Evolutionary conservation across 2,329 filamentous ascomycete species (phyloP).

Genomic region (Elsinoe arachidis): DNA sequence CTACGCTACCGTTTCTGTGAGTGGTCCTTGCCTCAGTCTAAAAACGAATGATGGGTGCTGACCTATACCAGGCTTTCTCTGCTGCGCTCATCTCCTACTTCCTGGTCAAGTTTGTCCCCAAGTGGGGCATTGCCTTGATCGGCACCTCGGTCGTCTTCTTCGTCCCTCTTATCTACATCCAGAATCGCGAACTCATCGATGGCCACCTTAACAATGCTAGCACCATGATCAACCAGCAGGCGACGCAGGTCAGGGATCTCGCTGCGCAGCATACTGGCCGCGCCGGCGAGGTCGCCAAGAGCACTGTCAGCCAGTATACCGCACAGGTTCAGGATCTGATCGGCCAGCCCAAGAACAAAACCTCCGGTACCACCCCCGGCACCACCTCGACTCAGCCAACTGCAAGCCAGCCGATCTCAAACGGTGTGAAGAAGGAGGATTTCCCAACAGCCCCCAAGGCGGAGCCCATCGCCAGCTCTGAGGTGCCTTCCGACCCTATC

Average conservation of each 20-base stretch:
- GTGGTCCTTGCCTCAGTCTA: constrained; percentile 21
- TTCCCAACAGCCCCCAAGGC: constrained; percentile 19
- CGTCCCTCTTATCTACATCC: constrained; percentile 54
- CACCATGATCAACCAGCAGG: constrained; percentile 48
- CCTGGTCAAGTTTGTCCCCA: constrained; percentile 57
- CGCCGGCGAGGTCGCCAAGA: constrained; percentile 49
- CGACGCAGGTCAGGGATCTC: constrained; percentile 51
- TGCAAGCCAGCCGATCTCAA: constrained; percentile 16
- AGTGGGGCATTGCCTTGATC: constrained; percentile 55
- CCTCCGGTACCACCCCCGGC: constrained; percentile 26
- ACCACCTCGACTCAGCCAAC: constrained; percentile 16
- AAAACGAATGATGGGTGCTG: constrained; percentile 16
- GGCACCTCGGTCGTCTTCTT: constrained; percentile 49
- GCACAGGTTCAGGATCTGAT: constrained; percentile 52
- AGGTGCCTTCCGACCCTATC: not conserved
- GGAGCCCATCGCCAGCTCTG: not conserved
- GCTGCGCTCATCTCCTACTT: constrained; percentile 53
- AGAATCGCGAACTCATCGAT: constrained; percentile 57
- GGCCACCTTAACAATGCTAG: constrained; percentile 48
- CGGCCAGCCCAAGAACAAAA: constrained; percentile 30
- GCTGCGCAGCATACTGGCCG: constrained; percentile 52
- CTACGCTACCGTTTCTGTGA: constrained; percentile 50
- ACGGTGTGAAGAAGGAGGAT: constrained; percentile 16
- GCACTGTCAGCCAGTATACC: constrained; percentile 52
- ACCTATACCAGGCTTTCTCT: constrained; percentile 45